Evolutionary conservation across 2,329 filamentous ascomycete genomes (phyloP), one percentile per base, ranked within the genome.

Genomic region (Trichoderma arundinaceum): DNA sequence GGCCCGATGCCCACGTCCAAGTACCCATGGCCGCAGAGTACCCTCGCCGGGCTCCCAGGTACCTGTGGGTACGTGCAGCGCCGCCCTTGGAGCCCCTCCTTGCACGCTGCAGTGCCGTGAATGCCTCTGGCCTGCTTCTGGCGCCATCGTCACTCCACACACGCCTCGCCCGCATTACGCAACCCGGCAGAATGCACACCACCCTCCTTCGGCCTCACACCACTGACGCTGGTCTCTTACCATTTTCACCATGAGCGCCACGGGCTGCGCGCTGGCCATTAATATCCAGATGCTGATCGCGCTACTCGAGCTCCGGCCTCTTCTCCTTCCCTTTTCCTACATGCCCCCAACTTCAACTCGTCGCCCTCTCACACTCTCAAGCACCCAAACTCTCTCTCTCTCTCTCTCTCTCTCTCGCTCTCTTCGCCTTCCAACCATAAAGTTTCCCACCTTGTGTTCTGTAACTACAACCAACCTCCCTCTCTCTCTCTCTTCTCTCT

Each of bases 311-410:
- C 22, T 44, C 7, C 48, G n/a, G 17, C 28, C 43, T 48, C 35
- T 51, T 63, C 41, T 53, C 41, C 57, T 65, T 51, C 28, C 53
- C 63, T 66, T 69, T 68, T 70, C 33, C 39, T 33, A 41, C 49
- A 65, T 65, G 64, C 64, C 64, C 51, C 68, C 64, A 67, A 62
- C 61, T 53, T 68, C 67, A 70, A 22, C 43, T 71, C 71, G 69
- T 73, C 70, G 65, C 51, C 22, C 13, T 15, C 35, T 32, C 35
- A 54, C 22, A 28, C 22, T 28, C 22, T 28, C 22, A 28, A 28
- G 49, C 58, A 64, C 39, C 52, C 51, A 68, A 66, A 61, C 48
- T 28, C 48, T 44, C 28, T 39, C 19, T 62, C 60, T 66, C 49
- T 66, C 51, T 41, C 38, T n/a, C 9, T 17, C 9, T 39, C 28